Evolutionary conservation across 192 early-diverging fungal genomes (phyloP), one percentile per base, ranked within the genome.

Genomic region (Chytriomyces hyalinus): DNA sequence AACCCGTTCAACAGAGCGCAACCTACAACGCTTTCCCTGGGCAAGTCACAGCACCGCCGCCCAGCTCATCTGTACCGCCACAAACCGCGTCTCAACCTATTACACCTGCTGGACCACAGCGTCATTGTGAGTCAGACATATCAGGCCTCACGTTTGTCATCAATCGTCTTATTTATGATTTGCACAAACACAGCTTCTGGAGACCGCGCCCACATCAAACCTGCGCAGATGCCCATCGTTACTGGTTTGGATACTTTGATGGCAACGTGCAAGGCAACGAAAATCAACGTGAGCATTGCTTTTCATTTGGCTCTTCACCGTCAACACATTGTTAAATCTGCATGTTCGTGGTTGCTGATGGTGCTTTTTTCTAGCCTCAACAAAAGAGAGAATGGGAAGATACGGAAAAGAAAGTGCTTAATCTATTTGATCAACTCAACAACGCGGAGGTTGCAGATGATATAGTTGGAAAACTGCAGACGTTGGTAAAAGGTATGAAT

Each of bases 341-440:
- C 36, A 36, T 36, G 36, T 36, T 36, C 36, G 36, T 2, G 36
- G 36, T 36, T 36, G 36, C 36, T 36, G 36, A 36, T 36, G 36
- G 36, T 36, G 36, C 36, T 75, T 43, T 10, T 59, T 45, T 20
- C 61, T 73, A 93, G 84, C 89, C 92, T n/a, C 84, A 84, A 26
- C 89, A 93, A 76, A 91, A 91, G 74, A 85, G 90, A 65, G 85
- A 92, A 64, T 87, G 92, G 78, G 92, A 94, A 73, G 95, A 98
- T 65, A 90, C 94, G 6, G 93, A 96, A 62, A 93, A 93, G 80
- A 85, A 92, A 15, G 72, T 98, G 48, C 87, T 90, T 44, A 81
- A 83, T 6, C 77, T 98, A 53, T 94, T 94, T 81, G 97, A 97
- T 82, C 87, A 89, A 83, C 82, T 97, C 85, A 96, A 97, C 80